Base-by-base conservation (phyloP, 257 asterid genomes). In the Solanum medicagineum region DNA sequence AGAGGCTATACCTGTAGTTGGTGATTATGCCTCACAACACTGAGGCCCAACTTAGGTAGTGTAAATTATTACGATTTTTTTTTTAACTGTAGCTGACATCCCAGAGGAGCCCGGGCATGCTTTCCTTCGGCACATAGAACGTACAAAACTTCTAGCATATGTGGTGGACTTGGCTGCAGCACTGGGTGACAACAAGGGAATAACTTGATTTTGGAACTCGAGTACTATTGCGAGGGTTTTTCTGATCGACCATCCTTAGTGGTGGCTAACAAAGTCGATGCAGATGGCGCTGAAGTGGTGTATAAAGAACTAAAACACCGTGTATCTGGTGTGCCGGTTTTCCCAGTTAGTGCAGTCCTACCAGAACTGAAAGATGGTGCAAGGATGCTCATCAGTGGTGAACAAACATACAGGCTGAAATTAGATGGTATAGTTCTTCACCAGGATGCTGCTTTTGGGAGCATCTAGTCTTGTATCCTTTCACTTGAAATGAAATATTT, bases 91-190 rank as follows among this genome's bases (percentile, higher is more conserved):
- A 83, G 97, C 98, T 0, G 99, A 96, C 83, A 95, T 96, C 85
- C 98, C 98, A 0, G 91, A 53, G 99, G 98, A 56, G 98, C 99
- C 17, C 98, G 99, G 99, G 56, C 98, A 95, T 86, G 97, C 97
- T 66, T 97, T 97, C 84, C 87, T 95, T 49, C 94, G 99, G 12
- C 98, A 96, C 86, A 91, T 95, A 81, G 99, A 96, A 84, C 95
- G 97, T 12, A 96, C 98, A 4, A 93, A 91, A 87, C 94, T 95
- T 54, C 87, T 96, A 75, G 99, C 98, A 10, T 96, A 95, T 81
- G 97, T 95, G 83, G 88, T 96, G 22, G 99, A 96, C 89, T 89
- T 95, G 86, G 89, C 93, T 55, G 94, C 98, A 5, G 95, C 89
- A 0, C 8, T 85, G 36, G 94, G 90, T 84, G 98, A 93, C 54